Evolutionary conservation across 2,329 filamentous ascomycete genomes (phyloP).

Genomic region (Ascocoryne sarcoides): DNA sequence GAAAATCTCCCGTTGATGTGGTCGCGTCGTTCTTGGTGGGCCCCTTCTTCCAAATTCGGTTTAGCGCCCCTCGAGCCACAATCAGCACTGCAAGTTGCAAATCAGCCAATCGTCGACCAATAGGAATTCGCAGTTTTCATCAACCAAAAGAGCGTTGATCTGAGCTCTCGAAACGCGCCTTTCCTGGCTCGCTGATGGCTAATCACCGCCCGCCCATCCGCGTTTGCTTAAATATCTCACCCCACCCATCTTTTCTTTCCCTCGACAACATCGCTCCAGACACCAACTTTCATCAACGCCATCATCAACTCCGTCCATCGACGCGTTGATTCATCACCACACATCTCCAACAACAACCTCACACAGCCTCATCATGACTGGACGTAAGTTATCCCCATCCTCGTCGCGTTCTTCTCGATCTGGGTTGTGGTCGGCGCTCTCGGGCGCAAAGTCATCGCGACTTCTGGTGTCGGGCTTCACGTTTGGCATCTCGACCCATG

Average conservation of each 20-base stretch:
- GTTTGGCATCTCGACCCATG: neutral
- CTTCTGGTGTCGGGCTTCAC: neutral
- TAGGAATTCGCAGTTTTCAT: too few species aligned
- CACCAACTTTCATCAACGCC: neutral
- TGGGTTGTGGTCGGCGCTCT: neutral
- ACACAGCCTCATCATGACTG: slow-evolving; percentile 51
- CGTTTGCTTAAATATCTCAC: neutral
- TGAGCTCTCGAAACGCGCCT: too few species aligned
- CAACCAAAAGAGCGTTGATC: too few species aligned
- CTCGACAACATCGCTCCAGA: neutral
- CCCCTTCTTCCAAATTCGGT: too few species aligned
- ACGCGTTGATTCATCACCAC: neutral
- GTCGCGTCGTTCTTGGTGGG: too few species aligned
- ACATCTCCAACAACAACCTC: neutral
- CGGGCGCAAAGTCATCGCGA: neutral
- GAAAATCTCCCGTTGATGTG: too few species aligned
- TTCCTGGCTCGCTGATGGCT: too few species aligned
- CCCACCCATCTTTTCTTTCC: neutral
- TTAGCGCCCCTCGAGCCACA: too few species aligned
- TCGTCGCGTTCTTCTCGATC: neutral
- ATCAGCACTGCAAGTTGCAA: too few species aligned
- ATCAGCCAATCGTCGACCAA: too few species aligned
- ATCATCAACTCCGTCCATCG: neutral
- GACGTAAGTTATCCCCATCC: slow-evolving; percentile 49
- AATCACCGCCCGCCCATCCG: neutral